Evolutionary conservation across 2,329 filamentous ascomycete genomes (phyloP), one percentile per base, ranked within the genome.

Genomic region (Sphaceloma murrayae): DNA sequence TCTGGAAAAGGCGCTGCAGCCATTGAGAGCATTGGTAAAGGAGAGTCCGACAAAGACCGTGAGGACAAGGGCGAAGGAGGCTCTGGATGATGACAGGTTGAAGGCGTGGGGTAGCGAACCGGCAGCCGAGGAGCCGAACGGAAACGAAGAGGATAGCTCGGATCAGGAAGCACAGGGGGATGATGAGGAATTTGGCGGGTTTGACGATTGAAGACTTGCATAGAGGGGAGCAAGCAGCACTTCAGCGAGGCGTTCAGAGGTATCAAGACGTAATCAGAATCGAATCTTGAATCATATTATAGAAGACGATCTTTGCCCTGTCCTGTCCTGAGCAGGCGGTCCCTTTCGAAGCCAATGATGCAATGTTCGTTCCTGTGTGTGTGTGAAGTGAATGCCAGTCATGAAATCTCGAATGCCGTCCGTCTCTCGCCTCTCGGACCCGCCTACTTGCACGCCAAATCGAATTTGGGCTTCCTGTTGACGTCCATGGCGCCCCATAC

Each of bases 21-120:
- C 80, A 24, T 67, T 85, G 22, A 69, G 74, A 59, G 67, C 58
- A 36, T 61, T 85, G 56, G 67, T 68, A 34, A 66, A 67, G 53
- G 63, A 69, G 46, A 78, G 74, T 30, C 73, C 75, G 31, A 79
- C 79, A 46, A 91, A 87, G 65, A 73, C 77, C 17, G 78, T 93
- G 43, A 75, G 85, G 56, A 69, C 68, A 50, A 76, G 82, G 56
- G 82, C 80, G 1, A 72, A 69, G 49, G 85, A 89, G 54, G 74
- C 77, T 17, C 63, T 93, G 48, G 72, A 69, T 2, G 89, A 96
- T 60, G 80, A 82, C 54, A 73, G 86, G 52, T 63, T 94, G 59
- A 74, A 75, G 39, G 75, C 76, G 60, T 85, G 78, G 68, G 61
- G 58, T 51, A 57, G 56, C 2, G 52, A 67, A 62, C 51, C 53